Conservation (phyloP, 345 rosid genomes). For the Pistacia vera region DNA sequence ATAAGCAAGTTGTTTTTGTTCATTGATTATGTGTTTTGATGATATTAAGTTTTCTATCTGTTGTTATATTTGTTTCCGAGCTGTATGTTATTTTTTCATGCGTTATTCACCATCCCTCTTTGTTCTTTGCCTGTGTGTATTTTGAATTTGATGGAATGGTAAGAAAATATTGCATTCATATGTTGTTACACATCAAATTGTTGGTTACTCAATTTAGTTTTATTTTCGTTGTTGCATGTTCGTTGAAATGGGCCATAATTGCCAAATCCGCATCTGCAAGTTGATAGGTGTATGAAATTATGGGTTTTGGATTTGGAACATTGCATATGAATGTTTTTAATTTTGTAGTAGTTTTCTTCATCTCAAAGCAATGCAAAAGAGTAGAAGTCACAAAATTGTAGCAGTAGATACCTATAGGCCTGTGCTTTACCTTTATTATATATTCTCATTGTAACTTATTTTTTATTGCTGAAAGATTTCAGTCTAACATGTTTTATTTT, state of each 20-base stretch:
- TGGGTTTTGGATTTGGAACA: neutral
- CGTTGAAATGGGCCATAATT: neutral
- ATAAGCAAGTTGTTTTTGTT: neutral
- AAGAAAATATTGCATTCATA: neutral
- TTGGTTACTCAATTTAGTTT: neutral
- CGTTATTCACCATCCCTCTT: neutral
- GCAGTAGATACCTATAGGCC: neutral
- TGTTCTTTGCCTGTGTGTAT: neutral
- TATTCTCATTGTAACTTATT: neutral
- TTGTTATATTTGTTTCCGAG: neutral
- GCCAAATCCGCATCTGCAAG: neutral
- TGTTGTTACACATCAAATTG: neutral
- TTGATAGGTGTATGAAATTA: neutral
- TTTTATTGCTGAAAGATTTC: neutral
- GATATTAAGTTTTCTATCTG: neutral
- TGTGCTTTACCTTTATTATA: neutral
- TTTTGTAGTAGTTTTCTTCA: neutral
- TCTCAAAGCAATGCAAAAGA: neutral
- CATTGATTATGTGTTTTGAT: neutral
- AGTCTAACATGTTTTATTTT: neutral
- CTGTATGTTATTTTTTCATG: neutral
- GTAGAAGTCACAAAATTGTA: neutral
- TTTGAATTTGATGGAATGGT: neutral
- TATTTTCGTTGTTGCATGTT: neutral
- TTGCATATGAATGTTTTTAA: neutral